Evolutionary conservation across 2,329 filamentous ascomycete genomes (phyloP).

Genomic region (Uncinocarpus reesii): DNA sequence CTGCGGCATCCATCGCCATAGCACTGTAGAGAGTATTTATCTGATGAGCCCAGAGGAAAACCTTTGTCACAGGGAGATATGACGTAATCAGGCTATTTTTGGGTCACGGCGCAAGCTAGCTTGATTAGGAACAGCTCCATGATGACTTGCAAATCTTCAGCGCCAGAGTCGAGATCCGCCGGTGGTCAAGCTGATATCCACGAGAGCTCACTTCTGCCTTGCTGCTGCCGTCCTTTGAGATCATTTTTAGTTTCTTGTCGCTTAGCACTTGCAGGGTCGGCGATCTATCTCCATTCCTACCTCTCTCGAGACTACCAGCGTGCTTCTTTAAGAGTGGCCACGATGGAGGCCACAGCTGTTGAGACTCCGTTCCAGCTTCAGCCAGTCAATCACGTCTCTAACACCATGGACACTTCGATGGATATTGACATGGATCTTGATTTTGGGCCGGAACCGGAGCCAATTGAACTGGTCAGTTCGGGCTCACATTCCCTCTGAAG

Average conservation of each 20-base stretch:
- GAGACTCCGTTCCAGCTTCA: constrained; percentile 15
- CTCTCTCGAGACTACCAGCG: neutral
- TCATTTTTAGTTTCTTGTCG: neutral
- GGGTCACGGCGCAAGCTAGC: neutral
- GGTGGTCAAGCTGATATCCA: no score
- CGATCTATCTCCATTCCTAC: neutral
- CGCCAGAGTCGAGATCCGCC: neutral
- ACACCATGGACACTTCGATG: constrained; percentile 38
- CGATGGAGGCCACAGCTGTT: constrained; percentile 19
- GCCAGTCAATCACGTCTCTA: constrained; percentile 13
- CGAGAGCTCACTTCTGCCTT: no score
- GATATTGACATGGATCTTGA: constrained; percentile 66
- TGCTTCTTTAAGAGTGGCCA: neutral
- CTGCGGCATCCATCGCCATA: no score
- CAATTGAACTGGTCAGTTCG: constrained; percentile 22
- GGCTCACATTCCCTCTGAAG: neutral
- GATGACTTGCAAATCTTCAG: neutral
- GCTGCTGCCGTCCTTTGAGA: no score
- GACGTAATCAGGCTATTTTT: constrained; percentile 1
- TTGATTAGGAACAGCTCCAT: constrained; percentile 5
- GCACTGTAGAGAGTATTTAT: no score
- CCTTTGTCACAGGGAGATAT: neutral
- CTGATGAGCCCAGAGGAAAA: no score
- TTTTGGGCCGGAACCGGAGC: constrained; percentile 36
- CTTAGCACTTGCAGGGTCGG: neutral